phyloP scores from a whole-genome alignment of 1,284 basidiomycete genomes.

The Taiwanofungus camphoratus region DNA sequence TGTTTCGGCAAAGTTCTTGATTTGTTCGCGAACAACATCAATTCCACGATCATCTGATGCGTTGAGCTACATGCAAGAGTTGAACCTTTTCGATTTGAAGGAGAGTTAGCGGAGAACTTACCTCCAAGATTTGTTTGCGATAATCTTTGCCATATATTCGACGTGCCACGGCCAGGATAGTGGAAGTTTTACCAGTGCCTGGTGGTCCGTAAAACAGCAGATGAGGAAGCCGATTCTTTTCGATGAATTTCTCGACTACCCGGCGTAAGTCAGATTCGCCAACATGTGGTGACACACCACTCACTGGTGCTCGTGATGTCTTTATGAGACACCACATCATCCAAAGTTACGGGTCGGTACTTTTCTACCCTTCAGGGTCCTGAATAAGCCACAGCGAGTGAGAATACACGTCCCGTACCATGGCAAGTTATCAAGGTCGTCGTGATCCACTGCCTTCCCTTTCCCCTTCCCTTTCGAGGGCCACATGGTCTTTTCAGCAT shows the following conservation, averaged over 20 bases:
- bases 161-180: constrained; percentile 93
- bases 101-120: constrained; percentile 28
- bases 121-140: constrained; percentile 92
- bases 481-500: constrained; percentile 36
- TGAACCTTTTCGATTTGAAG: background rate
- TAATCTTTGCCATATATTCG: constrained; percentile 84
- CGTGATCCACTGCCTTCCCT: constrained; percentile 48
- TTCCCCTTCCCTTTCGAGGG: constrained; percentile 51
- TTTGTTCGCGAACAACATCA: constrained; percentile 97
- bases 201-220: constrained; percentile 97
- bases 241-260: constrained; percentile 93
- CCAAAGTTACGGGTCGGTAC: constrained; percentile 82
- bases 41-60: constrained; percentile 98
- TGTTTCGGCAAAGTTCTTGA: constrained; percentile 98
- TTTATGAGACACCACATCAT: constrained; percentile 92
- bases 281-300: constrained; percentile 23
- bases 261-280: background rate
- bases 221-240: constrained; percentile 92
- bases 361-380: constrained; percentile 80
- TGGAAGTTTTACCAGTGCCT: constrained; percentile 97
- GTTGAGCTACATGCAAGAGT: constrained; percentile 67
- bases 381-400: background rate
- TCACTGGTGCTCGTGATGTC: constrained; percentile 90
- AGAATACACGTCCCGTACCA: constrained; percentile 43
- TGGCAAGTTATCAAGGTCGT: constrained; percentile 61